Evolutionary conservation across 2,329 filamentous ascomycete genomes (phyloP), one percentile per base, ranked within the genome.

Genomic region (Paraphoma chrysanthemicola): DNA sequence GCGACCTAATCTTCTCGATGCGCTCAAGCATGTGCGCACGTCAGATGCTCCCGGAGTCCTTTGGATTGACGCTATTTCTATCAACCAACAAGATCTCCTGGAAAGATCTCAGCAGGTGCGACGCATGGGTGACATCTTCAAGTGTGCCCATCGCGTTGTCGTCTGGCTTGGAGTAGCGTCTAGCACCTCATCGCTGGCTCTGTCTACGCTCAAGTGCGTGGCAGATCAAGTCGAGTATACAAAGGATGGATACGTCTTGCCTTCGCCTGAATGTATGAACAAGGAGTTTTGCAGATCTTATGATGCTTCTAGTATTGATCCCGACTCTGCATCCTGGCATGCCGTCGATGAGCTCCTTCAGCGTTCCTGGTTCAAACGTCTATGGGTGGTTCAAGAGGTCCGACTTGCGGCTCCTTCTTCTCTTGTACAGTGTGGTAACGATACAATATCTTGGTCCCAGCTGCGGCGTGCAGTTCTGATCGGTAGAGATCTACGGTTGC

Each of bases 121-220:
- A 23, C 43, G 56, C 5, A 62, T 62, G 59, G 43, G 42, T 2
- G 31, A 53, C 38, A 57, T 62, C 6, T 62, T 57, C 48, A 45
- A 30, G 8, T 29, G 16, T 23, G 56, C 59, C n/a, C 29, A 51
- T 8, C 36, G 41, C 30, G 56, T 59, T n/a, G 18, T 59, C 12
- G 53, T 52, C 10, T 62, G 53, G 52, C 49, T 62, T 4, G 54
- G 57, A 5, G 10, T 6, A 2, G 33, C 33, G 2, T 36, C n/a
- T 44, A 16, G 36, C 23, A n/a, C 17, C 41, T 43, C 39, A 9
- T 10, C 16, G 12, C 9, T 33, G 14, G 47, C 47, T 11, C 28
- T 48, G 14, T 11, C 6, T 8, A 16, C 33, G 14, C 18, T 57
- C 30, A 30, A 44, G 6, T 29, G 29, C 29, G 12, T 56, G 9